Evolutionary conservation across 306 rosid genomes (phyloP).

Genomic region (Quercus ilex): DNA sequence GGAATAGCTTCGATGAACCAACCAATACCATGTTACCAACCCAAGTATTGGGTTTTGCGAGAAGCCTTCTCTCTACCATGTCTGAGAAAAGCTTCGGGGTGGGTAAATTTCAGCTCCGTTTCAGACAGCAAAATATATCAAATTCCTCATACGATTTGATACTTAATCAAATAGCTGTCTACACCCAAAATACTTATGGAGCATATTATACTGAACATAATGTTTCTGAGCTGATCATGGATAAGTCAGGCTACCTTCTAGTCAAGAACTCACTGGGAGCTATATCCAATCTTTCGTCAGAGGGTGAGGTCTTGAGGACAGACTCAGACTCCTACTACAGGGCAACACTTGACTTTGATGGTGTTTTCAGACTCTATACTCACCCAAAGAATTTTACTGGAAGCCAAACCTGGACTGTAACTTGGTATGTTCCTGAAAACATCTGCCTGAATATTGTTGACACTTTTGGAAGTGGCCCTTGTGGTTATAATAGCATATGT

Average conservation of each 20-base stretch:
- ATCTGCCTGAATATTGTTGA: neutral
- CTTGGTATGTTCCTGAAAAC: neutral
- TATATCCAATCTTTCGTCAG: neutral
- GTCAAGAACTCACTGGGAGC: no score
- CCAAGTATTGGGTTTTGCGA: neutral
- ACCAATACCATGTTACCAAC: neutral
- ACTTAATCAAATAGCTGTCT: neutral
- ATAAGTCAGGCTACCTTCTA: neutral
- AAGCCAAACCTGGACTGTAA: neutral
- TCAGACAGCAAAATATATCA: neutral
- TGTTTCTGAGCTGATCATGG: neutral
- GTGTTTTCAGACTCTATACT: neutral
- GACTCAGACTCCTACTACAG: neutral
- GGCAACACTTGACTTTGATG: neutral
- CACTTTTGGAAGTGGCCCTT: neutral
- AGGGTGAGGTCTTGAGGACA: neutral
- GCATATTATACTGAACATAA: neutral
- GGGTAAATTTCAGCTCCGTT: neutral
- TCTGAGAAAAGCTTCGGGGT: neutral
- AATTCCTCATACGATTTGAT: neutral
- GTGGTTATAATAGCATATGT: slow-evolving; percentile 2
- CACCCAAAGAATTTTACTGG: neutral
- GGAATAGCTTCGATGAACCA: neutral
- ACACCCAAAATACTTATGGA: neutral
- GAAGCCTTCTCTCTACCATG: neutral